Conservation (phyloP, 1,284 basidiomycete genomes). For the Tylopilus sp. region DNA sequence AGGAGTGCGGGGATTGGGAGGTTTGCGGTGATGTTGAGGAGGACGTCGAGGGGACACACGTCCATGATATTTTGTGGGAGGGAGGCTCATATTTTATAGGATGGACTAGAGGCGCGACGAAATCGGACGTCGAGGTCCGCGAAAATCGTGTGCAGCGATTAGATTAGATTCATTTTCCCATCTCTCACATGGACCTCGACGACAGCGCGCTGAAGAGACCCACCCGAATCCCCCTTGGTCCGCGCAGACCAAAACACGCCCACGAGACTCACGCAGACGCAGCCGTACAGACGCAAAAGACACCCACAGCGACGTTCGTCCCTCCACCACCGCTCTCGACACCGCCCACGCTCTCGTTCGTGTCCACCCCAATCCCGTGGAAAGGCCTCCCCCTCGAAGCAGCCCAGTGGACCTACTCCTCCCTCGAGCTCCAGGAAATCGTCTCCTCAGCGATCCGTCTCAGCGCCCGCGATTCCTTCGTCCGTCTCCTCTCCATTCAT, state of each 20-base stretch:
- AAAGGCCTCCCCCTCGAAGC: conserved; percentile 67
- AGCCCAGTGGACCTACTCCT: conserved; percentile 72
- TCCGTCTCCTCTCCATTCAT: conserved; percentile 62
- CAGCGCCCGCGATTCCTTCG: conserved; percentile 66
- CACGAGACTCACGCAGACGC: conserved; percentile 3
- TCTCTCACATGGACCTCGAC: conserved; percentile 17
- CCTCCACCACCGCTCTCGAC: conserved; percentile 39
- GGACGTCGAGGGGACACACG: conserved; percentile 21
- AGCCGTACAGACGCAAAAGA: conserved; percentile 12
- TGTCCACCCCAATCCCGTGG: conserved; percentile 53
- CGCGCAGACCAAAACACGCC: conserved; percentile 14
- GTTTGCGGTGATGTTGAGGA: conserved; percentile 14
- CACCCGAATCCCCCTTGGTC: conserved; percentile 21
- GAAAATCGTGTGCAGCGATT: conserved; percentile 20
- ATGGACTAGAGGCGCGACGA: conserved; percentile 23
- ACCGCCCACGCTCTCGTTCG: conserved; percentile 52
- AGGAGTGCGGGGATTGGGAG: conserved; percentile 21
- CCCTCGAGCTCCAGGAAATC: conserved; percentile 64
- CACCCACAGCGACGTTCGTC: conserved; percentile 14
- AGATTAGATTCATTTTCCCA: conserved; percentile 20
- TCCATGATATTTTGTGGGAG: conserved; percentile 13
- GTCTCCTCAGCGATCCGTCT: conserved; percentile 70
- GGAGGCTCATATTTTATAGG: background rate
- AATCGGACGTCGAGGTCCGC: conserved; percentile 18
- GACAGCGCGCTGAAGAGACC: conserved; percentile 5